These are phyloP conservation scores for Euphorbia peplus DNA, from an alignment of 345 rosid genomes.

Conservation along the genomic window DNA sequence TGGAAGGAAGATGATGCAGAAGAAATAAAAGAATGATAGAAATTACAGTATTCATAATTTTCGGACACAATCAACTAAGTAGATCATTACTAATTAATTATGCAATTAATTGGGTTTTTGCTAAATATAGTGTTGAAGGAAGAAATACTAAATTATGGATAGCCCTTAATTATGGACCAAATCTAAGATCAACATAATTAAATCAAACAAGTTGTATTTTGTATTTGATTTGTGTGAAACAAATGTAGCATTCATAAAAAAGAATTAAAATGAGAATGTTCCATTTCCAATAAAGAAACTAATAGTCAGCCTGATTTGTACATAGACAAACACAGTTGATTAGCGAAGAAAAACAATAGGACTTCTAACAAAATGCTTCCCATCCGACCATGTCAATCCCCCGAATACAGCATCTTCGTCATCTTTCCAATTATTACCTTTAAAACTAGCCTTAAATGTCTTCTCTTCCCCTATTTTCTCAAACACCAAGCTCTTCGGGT, in stretches of 20 bases:
- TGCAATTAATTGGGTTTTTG: too few relatives aligned
- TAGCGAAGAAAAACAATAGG: slow-evolving; percentile 19
- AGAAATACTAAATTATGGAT: too few relatives aligned
- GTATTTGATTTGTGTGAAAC: neutral
- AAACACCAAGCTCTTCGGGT: slow-evolving; percentile 35
- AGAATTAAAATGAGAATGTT: neutral
- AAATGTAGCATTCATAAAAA: neutral
- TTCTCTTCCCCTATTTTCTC: slow-evolving; percentile 36
- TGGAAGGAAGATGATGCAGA: neutral
- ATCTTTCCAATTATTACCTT: neutral
- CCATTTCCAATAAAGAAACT: neutral
- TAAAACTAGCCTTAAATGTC: slow-evolving; percentile 33
- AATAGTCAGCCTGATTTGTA: slow-evolving; percentile 9
- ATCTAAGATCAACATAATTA: too few relatives aligned
- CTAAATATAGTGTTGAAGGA: too few relatives aligned
- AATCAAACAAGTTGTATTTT: neutral
- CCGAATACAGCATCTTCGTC: slow-evolving; percentile 35
- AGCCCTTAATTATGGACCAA: too few relatives aligned
- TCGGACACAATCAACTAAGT: too few relatives aligned
- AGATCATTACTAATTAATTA: too few relatives aligned
- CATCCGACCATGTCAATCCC: slow-evolving; percentile 44
- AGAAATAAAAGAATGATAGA: neutral
- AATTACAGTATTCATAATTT: neutral
- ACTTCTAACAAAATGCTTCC: slow-evolving; percentile 44
- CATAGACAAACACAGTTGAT: neutral